Evolutionary conservation across 441 rosid genomes (phyloP), one percentile per base, ranked within the genome.

Genomic region (Bruguiera hainesii): DNA sequence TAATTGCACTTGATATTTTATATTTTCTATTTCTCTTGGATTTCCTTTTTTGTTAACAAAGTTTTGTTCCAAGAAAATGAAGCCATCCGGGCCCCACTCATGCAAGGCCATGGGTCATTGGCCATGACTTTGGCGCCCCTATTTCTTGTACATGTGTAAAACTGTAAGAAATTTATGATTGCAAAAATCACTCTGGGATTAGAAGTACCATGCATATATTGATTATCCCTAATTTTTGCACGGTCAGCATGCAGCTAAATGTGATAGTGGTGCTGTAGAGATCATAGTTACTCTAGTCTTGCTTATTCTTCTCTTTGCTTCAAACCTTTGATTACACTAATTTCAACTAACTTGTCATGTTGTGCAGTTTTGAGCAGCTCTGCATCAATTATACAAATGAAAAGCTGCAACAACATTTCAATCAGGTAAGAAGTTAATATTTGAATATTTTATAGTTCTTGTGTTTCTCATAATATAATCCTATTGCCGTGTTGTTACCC

Each of bases 361-460:
- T 51, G 37, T 31, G 57, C 83, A 92, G 98, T 78, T 92, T 92
- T 76, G 98, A 93, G 75, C 98, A 93, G 79, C 90, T 93, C 67
- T 92, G 98, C 84, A 92, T 92, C 71, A 92, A 92, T 73, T 92
- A 85, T 79, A 94, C 98, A 11, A 92, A 92, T 78, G 98, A 92
- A 81, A 92, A 90, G 90, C 93, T 92, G 72, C 98, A 92, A 83
- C 98, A 92, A 76, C 96, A 92, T 80, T 92, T 92, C 80, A 92
- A 92, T 70, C 91, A 88, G 97, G 98, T 92, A 75, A 26, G 74
- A 75, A 71, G 81, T 52, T 70, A 42, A 23, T 52, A 56, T 69
- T 70, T 48, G 68, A 52, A 57, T 37, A 29, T 56, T 49, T 56
- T 60, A 8, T 52, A 21, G 29, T 39, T 39, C 57, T 61, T 28